These are phyloP conservation scores for Pholiota conissans DNA, from an alignment of 768 basidiomycete species.

Conservation along the genomic window DNA sequence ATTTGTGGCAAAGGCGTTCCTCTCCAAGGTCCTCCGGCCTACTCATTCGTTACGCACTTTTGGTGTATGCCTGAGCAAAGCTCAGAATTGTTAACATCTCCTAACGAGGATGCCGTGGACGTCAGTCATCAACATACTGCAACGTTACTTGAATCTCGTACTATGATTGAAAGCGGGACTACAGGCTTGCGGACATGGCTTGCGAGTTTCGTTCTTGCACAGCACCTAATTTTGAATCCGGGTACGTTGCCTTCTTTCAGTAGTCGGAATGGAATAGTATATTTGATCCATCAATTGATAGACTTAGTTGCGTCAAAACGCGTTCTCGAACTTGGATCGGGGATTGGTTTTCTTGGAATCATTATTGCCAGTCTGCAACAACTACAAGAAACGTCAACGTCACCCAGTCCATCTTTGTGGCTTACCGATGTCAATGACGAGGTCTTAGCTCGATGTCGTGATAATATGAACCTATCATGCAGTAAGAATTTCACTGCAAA, in stretches of 20 bases:
- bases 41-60: slow-evolving; percentile 68
- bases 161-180: slow-evolving; percentile 72
- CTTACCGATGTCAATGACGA: slow-evolving; percentile 67
- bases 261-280: neutral
- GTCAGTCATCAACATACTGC: slow-evolving; percentile 35
- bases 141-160: slow-evolving; percentile 74
- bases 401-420: slow-evolving; percentile 21
- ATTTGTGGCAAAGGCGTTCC: slow-evolving; percentile 28
- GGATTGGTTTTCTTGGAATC: slow-evolving; percentile 74
- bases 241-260: slow-evolving; percentile 36
- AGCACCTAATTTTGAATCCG: slow-evolving; percentile 57
- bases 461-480: slow-evolving; percentile 62
- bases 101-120: slow-evolving; percentile 13
- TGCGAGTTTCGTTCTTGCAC: slow-evolving; percentile 65
- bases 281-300: slow-evolving; percentile 27
- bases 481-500: slow-evolving; percentile 57
- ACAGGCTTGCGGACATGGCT: slow-evolving; percentile 82
- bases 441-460: slow-evolving; percentile 60
- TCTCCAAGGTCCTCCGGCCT: slow-evolving; percentile 36
- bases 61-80: slow-evolving; percentile 37
- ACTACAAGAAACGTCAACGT: slow-evolving; percentile 3
- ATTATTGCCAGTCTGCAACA: slow-evolving; percentile 60
- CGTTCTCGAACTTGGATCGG: slow-evolving; percentile 76
- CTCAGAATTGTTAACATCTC: neutral
- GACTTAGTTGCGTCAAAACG: slow-evolving; percentile 44